Percentiles rank a stretch among this genome's conserved stretches.
Conservation (phyloP, 805 yeast species). For the Cyberlindnera meyerae region DNA sequence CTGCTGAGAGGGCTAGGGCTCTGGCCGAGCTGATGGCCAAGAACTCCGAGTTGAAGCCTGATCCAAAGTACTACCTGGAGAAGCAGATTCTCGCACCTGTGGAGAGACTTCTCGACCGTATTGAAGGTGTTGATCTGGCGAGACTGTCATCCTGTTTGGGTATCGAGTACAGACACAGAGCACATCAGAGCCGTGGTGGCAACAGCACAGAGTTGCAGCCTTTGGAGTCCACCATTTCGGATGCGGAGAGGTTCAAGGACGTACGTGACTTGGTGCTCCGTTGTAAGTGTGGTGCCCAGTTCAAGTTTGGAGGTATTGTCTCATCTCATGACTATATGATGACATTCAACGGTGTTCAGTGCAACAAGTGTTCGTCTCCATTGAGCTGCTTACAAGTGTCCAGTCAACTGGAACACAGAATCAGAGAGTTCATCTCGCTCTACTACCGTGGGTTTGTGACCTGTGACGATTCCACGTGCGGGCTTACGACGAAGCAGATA, state of each 20-base stretch:
- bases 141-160: conserved; percentile 76
- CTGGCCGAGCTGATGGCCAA: conserved; percentile 64
- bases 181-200: conserved; percentile 22
- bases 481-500: conserved; percentile 72
- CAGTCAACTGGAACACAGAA: conserved; percentile 67
- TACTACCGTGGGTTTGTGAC: conserved; percentile 84
- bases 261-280: conserved; percentile 48
- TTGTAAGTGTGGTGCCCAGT: conserved; percentile 59
- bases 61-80: conserved; percentile 72
- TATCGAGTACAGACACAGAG: conserved; percentile 55
- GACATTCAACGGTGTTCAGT: conserved; percentile 64
- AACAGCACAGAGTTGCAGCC: conserved; percentile 47
- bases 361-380: conserved; percentile 52
- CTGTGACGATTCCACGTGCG: conserved; percentile 86
- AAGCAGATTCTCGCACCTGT: conserved; percentile 90
- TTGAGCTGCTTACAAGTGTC: conserved; percentile 54
- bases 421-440: conserved; percentile 62
- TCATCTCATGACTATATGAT: conserved; percentile 57
- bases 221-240: conserved; percentile 75
- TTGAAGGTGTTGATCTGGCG: conserved; percentile 81
- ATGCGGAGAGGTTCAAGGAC: conserved; percentile 74
- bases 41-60: conserved; percentile 54
- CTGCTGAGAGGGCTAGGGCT: conserved; percentile 82
- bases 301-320: conserved; percentile 71
- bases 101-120: conserved; percentile 76